Evolutionary conservation across 2,329 filamentous ascomycete genomes (phyloP).

Genomic region (Colletotrichum sp.): DNA sequence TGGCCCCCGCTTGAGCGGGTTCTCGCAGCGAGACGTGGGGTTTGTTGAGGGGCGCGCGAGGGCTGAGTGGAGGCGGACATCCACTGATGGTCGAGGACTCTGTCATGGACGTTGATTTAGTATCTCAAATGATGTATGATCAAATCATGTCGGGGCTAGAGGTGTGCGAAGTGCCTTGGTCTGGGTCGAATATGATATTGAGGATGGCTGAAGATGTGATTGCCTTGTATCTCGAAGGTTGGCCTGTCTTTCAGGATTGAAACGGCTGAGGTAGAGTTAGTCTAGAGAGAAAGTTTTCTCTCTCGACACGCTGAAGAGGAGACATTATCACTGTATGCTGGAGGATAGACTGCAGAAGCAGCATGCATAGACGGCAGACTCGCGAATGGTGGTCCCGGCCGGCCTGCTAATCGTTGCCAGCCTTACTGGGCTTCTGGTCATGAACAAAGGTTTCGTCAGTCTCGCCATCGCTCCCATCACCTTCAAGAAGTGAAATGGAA

Average conservation of each 20-base stretch:
- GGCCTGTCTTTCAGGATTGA: no score
- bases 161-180: neutral
- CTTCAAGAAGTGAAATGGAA: neutral
- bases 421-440: neutral
- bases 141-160: no score
- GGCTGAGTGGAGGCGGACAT: accelerated
- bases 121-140: no score
- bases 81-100: accelerated
- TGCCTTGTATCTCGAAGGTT: no score
- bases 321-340: no score
- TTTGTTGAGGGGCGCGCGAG: neutral
- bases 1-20: neutral
- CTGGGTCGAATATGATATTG: neutral
- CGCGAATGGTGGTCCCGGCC: neutral
- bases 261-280: no score
- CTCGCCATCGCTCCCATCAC: neutral
- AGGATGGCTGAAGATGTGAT: neutral
- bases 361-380: no score
- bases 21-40: neutral
- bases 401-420: no score
- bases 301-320: no score
- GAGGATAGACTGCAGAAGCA: no score
- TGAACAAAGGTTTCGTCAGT: neutral
- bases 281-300: no score
- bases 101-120: neutral